These are phyloP conservation scores for Erodium texanum DNA, from an alignment of 441 rosid genomes.

Conservation along the genomic window DNA sequence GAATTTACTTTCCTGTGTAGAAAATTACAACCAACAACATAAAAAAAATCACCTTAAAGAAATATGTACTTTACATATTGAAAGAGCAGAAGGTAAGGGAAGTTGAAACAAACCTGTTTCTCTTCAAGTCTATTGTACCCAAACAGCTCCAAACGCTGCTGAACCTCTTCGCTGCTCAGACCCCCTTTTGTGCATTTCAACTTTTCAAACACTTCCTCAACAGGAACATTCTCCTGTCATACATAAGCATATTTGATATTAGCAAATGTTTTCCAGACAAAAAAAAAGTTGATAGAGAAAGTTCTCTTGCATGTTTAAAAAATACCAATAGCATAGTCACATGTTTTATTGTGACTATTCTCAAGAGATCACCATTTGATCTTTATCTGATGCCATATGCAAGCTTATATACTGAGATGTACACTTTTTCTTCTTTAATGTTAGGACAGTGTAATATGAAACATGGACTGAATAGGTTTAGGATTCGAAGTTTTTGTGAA, in stretches of 20 bases:
- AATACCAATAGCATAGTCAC: not conserved
- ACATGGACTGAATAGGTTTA: not conserved
- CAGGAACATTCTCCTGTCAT: slow-evolving; percentile 58
- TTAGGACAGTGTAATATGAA: not conserved
- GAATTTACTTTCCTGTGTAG: slow-evolving; percentile 64
- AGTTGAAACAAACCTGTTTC: slow-evolving; percentile 39
- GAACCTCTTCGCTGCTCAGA: slow-evolving; percentile 70
- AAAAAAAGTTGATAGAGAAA: not conserved
- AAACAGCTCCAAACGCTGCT: slow-evolving; percentile 54
- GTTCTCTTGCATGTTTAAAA: not conserved
- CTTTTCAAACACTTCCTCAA: slow-evolving; percentile 71
- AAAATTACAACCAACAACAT: not conserved
- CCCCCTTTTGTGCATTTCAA: slow-evolving; percentile 56
- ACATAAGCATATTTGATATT: not conserved
- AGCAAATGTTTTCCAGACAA: not conserved
- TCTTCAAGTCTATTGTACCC: slow-evolving; percentile 80
- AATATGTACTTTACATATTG: not conserved
- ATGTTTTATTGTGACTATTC: not conserved
- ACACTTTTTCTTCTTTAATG: not conserved
- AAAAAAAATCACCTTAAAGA: not conserved
- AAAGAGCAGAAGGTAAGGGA: not conserved
- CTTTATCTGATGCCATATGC: not conserved
- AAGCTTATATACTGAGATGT: not conserved
- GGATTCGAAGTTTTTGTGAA: not conserved
- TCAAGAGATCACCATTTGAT: not conserved